Conservation (phyloP, 306 rosid species). For the Prunus mira region DNA sequence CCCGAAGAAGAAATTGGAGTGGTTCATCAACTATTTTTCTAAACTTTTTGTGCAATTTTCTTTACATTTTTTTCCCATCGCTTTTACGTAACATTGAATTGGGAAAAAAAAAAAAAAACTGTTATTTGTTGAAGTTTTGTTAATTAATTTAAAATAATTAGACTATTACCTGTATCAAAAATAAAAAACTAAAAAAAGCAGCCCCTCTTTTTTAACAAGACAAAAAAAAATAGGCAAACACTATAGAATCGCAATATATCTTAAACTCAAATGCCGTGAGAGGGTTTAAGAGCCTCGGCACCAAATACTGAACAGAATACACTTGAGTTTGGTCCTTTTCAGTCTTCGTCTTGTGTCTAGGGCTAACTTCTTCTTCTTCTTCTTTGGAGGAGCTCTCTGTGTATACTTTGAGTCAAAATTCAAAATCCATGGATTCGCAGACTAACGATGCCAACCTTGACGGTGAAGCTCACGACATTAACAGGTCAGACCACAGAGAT, state of each 20-base stretch:
- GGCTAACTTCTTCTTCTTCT: background rate
- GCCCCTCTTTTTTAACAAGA: background rate
- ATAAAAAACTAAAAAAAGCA: too few relatives aligned
- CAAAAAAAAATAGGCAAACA: background rate
- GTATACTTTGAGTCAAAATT: background rate
- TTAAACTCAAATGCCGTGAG: background rate
- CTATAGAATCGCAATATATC: background rate
- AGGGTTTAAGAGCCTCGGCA: background rate
- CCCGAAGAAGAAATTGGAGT: too few relatives aligned
- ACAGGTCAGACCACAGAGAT: conserved; percentile 51
- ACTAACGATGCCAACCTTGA: conserved; percentile 37
- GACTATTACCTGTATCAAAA: too few relatives aligned
- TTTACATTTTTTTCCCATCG: too few relatives aligned
- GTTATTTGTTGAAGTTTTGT: too few relatives aligned
- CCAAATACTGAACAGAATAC: background rate
- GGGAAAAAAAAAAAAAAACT: too few relatives aligned
- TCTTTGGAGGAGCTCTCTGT: background rate
- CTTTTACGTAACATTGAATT: too few relatives aligned
- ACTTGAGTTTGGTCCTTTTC: background rate
- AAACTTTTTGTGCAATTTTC: too few relatives aligned
- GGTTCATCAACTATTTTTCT: too few relatives aligned
- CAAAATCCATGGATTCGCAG: conserved; percentile 60
- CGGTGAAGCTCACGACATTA: conserved; percentile 51
- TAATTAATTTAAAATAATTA: too few relatives aligned
- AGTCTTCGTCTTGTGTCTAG: background rate